A percentile compares a stretch with the other conserved stretches of the same genome.
Conservation (phyloP, 305 asterid genomes). For the Fraxinus platypoda region DNA sequence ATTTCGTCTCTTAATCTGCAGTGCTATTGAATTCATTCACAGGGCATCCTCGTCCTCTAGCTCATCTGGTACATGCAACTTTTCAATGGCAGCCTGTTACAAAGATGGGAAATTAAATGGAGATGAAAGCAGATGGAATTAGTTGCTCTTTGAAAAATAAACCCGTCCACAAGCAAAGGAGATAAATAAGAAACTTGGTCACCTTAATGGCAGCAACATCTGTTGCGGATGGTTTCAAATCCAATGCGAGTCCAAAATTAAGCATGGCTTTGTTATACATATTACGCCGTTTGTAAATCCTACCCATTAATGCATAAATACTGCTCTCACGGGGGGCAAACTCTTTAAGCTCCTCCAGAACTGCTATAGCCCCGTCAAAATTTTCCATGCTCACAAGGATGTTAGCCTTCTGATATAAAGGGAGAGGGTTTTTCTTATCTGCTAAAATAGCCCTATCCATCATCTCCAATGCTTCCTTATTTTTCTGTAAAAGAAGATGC, state of each 20-base stretch:
- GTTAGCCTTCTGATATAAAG: constrained; percentile 92
- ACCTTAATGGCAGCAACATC: constrained; percentile 96
- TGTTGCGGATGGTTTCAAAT: constrained; percentile 91
- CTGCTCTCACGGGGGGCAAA: constrained; percentile 89
- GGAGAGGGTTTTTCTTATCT: constrained; percentile 94
- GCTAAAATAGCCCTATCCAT: constrained; percentile 87
- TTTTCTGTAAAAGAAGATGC: constrained; percentile 47
- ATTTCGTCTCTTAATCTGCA: constrained; percentile 13
- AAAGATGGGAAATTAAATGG: constrained; percentile 15
- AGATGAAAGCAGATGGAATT: background rate
- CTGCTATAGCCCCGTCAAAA: constrained; percentile 80
- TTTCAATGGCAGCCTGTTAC: constrained; percentile 82
- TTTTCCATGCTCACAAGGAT: constrained; percentile 81
- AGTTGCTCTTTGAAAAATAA: background rate
- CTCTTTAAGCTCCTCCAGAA: constrained; percentile 94
- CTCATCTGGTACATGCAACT: constrained; percentile 89
- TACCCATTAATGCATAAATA: constrained; percentile 92
- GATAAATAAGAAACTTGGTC: background rate
- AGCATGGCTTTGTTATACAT: constrained; percentile 85
- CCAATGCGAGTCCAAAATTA: constrained; percentile 89
- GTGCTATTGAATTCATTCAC: constrained; percentile 32
- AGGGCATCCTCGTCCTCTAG: constrained; percentile 54
- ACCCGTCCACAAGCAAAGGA: background rate
- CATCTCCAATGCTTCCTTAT: constrained; percentile 77
- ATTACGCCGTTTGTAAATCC: constrained; percentile 69